Base-by-base conservation (phyloP, 495 filamentous ascomycete species). In the Chaetomidium leptoderma region DNA sequence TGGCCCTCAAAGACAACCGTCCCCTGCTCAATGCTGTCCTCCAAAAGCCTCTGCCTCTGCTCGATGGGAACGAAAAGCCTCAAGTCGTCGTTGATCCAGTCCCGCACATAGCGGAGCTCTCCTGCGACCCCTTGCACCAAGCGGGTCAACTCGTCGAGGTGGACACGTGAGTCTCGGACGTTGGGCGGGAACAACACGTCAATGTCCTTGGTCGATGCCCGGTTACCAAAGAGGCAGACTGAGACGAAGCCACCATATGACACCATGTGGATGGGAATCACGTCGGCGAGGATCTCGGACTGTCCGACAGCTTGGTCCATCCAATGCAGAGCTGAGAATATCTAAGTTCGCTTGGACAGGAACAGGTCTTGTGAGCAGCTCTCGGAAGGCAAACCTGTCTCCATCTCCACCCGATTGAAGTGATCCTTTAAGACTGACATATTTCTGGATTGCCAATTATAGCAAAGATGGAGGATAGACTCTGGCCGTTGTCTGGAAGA, bases 1-100 rank as follows among this genome's bases (percentile, higher is more conserved):
- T 45, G 1, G 43, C 23, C 23, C 43, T 45, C 43, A 16, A 27
- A 45, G 6, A 27, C 23, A 26, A 14, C 42, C 24, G 43, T 45
- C 43, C 43, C 43, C 43, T 45, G 23, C 43, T 45, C 43, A 27
- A 45, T 27, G 43, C 23, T 45, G 43, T 45, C 43, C 43, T 45
- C 43, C 43, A 45, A 14, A 8, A 45, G 23, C 43, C 24, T 27
- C 43, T 45, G 43, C 43, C 43, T 44, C 42, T 26, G 21, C 23
- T 44, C 42, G 42, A 26, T 10, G 42, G 42, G 42, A 26, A 44
- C 42, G 21, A 44, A 44, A 14, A 44, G 42, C 21, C 42, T 8
- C 42, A 44, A 26, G 42, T 44, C 42, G 42, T 44, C 42, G 42
- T 44, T 44, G 42, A 44, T 26, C 42, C 42, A 44, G 21, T 44